Evolutionary conservation across 306 rosid genomes (phyloP), one percentile per base, ranked within the genome.

Genomic region (Prunus mira): DNA sequence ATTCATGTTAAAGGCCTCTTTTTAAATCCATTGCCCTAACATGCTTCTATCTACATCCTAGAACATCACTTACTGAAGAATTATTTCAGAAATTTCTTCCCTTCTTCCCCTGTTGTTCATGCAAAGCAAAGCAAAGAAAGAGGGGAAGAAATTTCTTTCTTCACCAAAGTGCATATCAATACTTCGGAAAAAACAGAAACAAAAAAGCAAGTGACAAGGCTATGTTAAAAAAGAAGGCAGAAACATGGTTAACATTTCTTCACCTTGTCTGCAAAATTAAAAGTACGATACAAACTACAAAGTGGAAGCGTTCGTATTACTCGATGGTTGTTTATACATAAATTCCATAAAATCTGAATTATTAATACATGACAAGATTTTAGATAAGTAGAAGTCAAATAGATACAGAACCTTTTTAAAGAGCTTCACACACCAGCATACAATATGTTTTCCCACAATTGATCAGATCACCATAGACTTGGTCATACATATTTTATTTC

Each of bases 401-500:
- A 67, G 75, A 83, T 28, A 57, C 18, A 73, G 32, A 73, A 75
- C 28, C 56, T 19, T 38, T 38, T 57, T 11, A 18, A 75, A 72
- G 76, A 71, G 46, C 43, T 71, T 20, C 71, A 56, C 41, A 78
- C 51, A 67, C 66, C 67, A 63, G 45, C 22, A 27, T 63, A 62
- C 60, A 69, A 61, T 49, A 63, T 63, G 5, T 28, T 63, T 32
- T 30, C 77, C 65, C 57, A 62, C 13, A 28, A 60, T 13, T 65
- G 55, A 58, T 28, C 73, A 52, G 45, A 69, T 25, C 65, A 61
- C 60, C 75, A 50, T 6, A 38, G 14, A 69, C 79, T 68, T 64
- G 66, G 65, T 57, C 18, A 4, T 28, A 14, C 30, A 45, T 14
- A 3, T 24, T 38, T 41, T 76, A 67, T 50, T 15, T 79, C 76